Conservation (phyloP, 805 yeast species). For the Candida coquimbonensis region DNA sequence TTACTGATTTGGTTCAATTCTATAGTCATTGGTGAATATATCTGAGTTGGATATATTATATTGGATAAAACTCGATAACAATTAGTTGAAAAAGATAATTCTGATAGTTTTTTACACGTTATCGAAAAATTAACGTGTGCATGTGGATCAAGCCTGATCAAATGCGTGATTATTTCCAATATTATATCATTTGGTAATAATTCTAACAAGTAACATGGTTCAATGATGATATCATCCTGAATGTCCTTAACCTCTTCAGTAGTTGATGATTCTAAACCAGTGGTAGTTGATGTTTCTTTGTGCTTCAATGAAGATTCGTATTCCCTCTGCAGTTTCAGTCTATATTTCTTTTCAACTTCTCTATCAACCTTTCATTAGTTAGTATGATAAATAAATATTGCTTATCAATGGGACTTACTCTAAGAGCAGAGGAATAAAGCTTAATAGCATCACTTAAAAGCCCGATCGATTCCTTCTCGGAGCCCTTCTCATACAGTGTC, state of each 20-base stretch:
- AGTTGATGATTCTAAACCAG: conserved; percentile 3
- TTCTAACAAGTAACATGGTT: conserved; percentile 36
- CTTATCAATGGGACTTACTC: conserved; percentile 28
- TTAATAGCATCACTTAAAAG: conserved; percentile 76
- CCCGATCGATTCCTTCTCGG: conserved; percentile 66
- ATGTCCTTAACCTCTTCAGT: background rate
- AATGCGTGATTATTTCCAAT: conserved; percentile 38
- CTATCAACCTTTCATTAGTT: conserved; percentile 22
- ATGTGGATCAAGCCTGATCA: conserved; percentile 45
- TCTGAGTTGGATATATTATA: conserved; percentile 46
- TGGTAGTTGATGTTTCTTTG: background rate
- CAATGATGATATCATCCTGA: conserved; percentile 10
- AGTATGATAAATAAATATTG: background rate
- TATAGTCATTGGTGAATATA: conserved; percentile 39
- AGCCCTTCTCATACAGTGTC: conserved; percentile 60
- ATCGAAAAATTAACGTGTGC: conserved; percentile 59
- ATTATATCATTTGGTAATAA: conserved; percentile 55
- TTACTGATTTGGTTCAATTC: conserved; percentile 29
- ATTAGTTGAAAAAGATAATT: conserved; percentile 45
- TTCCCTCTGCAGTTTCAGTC: conserved; percentile 45
- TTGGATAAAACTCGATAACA: conserved; percentile 47
- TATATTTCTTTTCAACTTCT: conserved; percentile 61
- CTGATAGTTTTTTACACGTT: conserved; percentile 51
- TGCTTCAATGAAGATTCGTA: conserved; percentile 25
- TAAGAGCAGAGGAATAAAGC: conserved; percentile 65